Evolutionary conservation across 73 alveolate genomes (phyloP).

Genomic region (Durusdinium trenchii): DNA sequence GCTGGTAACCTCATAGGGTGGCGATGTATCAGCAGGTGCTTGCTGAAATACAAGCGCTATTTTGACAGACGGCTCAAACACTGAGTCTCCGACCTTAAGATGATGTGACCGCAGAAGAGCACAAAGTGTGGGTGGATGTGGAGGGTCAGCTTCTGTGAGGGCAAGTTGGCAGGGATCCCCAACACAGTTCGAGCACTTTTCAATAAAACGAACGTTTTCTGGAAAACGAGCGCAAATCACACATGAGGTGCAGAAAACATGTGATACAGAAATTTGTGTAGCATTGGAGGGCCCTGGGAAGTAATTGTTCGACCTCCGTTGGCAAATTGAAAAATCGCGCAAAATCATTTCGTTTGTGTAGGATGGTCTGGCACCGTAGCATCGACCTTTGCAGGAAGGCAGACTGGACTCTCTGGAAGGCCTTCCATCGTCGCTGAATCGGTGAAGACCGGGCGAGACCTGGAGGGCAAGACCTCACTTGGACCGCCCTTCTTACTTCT

Average conservation of each 20-base stretch:
- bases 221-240: neutral
- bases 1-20: neutral
- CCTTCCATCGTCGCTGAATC: too few species aligned
- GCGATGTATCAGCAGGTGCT: constrained; percentile 7
- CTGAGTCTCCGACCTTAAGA: neutral
- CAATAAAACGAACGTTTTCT: neutral
- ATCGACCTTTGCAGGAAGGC: too few species aligned
- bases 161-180: neutral
- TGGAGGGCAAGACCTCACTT: too few species aligned
- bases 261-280: neutral
- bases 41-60: constrained; percentile 27
- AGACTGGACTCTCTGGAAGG: too few species aligned
- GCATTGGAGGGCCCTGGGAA: constrained; percentile 32
- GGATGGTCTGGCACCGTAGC: too few species aligned
- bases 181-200: constrained; percentile 3
- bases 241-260: neutral
- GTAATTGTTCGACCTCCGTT: too few species aligned
- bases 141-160: neutral
- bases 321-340: too few species aligned
- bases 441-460: too few species aligned
- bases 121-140: neutral
- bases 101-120: neutral
- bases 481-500: too few species aligned
- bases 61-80: neutral
- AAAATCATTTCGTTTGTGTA: too few species aligned